These are phyloP conservation scores for Multifurca ochricompacta DNA, from an alignment of 768 basidiomycete species.

Conservation along the genomic window DNA sequence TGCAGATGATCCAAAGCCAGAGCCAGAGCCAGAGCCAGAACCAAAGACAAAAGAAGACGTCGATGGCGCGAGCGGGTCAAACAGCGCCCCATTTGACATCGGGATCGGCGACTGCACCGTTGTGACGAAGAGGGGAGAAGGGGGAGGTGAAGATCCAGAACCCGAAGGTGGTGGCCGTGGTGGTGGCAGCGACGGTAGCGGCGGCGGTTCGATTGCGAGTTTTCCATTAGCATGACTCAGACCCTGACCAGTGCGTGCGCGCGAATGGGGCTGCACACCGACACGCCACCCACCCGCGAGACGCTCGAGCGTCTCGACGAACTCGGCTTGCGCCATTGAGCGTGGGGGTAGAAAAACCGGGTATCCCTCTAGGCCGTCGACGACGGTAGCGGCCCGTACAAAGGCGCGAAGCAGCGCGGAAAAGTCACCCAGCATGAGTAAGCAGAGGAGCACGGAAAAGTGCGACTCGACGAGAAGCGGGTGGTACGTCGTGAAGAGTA, in stretches of 20 bases:
- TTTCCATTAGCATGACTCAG: constrained; percentile 32
- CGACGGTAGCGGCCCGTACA: constrained; percentile 52
- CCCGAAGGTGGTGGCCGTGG: no score
- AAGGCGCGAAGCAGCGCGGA: constrained; percentile 54
- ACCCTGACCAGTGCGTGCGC: constrained; percentile 22
- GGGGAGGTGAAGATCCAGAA: constrained; percentile 6
- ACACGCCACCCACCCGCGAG: constrained; percentile 69
- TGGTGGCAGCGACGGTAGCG: constrained; percentile 26
- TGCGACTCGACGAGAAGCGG: constrained; percentile 84
- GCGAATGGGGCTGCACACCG: constrained; percentile 54
- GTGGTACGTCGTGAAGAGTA: constrained; percentile 84
- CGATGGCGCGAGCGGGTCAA: constrained; percentile 25
- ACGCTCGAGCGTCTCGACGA: constrained; percentile 76
- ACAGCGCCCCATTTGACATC: background rate
- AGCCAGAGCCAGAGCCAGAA: background rate
- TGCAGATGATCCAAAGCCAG: no score
- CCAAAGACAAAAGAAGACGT: constrained; percentile 21
- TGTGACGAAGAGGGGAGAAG: constrained; percentile 23
- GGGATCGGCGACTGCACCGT: background rate
- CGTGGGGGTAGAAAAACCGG: constrained; percentile 82
- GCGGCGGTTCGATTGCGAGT: constrained; percentile 37
- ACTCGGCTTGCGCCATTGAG: constrained; percentile 87
- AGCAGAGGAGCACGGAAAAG: constrained; percentile 68
- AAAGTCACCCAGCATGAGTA: constrained; percentile 75
- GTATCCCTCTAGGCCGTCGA: constrained; percentile 82